phyloP scores from a whole-genome alignment of 2,329 filamentous ascomycete species.

The Trichophyton benhamiae region DNA sequence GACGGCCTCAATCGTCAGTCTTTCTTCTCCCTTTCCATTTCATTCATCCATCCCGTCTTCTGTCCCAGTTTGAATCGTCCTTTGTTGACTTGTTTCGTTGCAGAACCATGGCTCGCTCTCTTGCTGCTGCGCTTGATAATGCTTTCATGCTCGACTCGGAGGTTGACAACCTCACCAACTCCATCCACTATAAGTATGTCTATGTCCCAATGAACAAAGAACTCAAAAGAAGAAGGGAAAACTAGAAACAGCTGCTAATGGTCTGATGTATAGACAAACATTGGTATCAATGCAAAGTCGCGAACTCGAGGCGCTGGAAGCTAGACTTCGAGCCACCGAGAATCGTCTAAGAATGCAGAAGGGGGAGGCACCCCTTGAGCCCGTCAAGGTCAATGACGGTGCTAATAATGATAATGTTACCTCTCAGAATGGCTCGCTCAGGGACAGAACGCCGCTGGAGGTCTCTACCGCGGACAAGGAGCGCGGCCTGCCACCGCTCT shows the following conservation, averaged over 20 bases:
- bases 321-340: slow-evolving; percentile 73
- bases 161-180: slow-evolving; percentile 58
- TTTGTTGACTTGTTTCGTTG: slow-evolving; percentile 3
- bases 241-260: background rate
- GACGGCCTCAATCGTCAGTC: slow-evolving; percentile 61
- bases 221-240: background rate
- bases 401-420: background rate
- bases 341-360: slow-evolving; percentile 49
- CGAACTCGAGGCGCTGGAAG: slow-evolving; percentile 78
- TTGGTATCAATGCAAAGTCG: slow-evolving; percentile 59
- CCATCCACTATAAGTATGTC: slow-evolving; percentile 68
- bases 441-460: background rate
- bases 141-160: slow-evolving; percentile 80
- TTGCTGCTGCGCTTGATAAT: slow-evolving; percentile 74
- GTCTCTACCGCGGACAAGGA: background rate
- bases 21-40: slow-evolving; percentile 9
- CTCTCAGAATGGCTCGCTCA: background rate
- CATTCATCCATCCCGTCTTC: background rate
- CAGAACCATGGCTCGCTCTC: slow-evolving; percentile 78
- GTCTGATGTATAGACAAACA: slow-evolving; percentile 52
- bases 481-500: background rate
- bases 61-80: background rate
- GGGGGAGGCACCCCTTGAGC: background rate
- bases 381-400: background rate
- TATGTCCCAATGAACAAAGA: background rate